Evolutionary conservation across 352 stramenopile species (phyloP).

Genomic region (Globisporangium mamillatum): DNA sequence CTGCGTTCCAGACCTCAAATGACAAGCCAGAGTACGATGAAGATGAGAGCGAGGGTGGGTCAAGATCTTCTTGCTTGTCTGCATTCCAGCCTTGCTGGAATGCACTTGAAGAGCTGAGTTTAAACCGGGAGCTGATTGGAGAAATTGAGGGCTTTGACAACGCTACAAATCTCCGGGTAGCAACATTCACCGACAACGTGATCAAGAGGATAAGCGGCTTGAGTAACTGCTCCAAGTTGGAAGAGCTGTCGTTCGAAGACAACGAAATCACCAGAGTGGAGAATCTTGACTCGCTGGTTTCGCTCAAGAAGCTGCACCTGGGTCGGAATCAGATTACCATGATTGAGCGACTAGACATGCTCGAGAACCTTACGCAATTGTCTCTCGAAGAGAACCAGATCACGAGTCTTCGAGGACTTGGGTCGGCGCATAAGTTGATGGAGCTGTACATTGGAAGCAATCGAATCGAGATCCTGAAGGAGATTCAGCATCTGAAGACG

Average conservation of each 20-base stretch:
- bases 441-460: constrained; percentile 89
- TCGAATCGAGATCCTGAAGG: constrained; percentile 71
- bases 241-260: constrained; percentile 78
- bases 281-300: constrained; percentile 48
- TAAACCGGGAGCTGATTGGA: constrained; percentile 61
- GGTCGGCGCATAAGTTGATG: constrained; percentile 66
- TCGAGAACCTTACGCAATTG: constrained; percentile 70
- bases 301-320: constrained; percentile 75
- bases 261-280: constrained; percentile 74
- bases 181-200: constrained; percentile 69
- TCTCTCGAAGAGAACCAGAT: constrained; percentile 88
- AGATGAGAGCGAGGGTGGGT: constrained; percentile 6
- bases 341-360: constrained; percentile 57
- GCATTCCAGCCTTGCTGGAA: constrained; percentile 30
- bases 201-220: constrained; percentile 61
- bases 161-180: constrained; percentile 53
- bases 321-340: constrained; percentile 68
- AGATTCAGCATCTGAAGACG: constrained; percentile 76
- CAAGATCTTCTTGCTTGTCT: constrained; percentile 5
- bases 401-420: constrained; percentile 58
- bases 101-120: constrained; percentile 55
- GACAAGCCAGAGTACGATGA: constrained; percentile 29
- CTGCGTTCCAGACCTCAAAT: neutral
- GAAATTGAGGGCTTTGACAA: constrained; percentile 53
- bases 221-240: constrained; percentile 47